Base-by-base conservation (phyloP, 148 eudicot species). In the Limonium bicolor region DNA sequence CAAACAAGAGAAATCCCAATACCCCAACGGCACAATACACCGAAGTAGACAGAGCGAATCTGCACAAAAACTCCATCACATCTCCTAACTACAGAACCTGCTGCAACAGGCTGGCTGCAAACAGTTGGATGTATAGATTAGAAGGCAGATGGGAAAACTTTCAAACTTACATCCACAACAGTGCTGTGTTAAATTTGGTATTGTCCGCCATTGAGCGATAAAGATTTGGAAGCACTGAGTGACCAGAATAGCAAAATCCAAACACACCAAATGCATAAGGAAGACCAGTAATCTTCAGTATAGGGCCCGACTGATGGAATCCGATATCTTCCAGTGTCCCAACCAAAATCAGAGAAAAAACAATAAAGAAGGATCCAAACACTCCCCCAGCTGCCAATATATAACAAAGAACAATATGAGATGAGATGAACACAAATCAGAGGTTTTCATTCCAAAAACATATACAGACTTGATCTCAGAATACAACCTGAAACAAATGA, bases 401-500 rank as follows among this genome's bases (percentile, higher is more conserved):
- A 11, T 20, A 15, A 21, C 24, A 1, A 3, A n/a, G 17, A 4
- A 3, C 1, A 11, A 2, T 2, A n/a, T 17, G 17, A 7, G 3
- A 4, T 23, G 2, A 12, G 17, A 8, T 37, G 17, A 16, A 16
- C 8, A 3, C 3, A 5, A 37, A 5, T 16, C 6, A 6, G 10
- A 17, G 41, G 10, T 3, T 36, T 36, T 11, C 15, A 15, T 15
- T 39, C 13, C 25, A 39, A 39, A n/a, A n/a, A n/a, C n/a, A n/a
- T n/a, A n/a, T n/a, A n/a, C n/a, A n/a, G n/a, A n/a, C n/a, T n/a
- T n/a, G n/a, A n/a, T n/a, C n/a, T n/a, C n/a, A n/a, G n/a, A n/a
- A n/a, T n/a, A n/a, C n/a, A n/a, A 80, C 96, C 96, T 63, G 94
- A 79, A 57, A 88, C 64, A 63, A 68, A 73, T 35, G 96, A 88